A percentile compares a stretch with the other conserved stretches of the same genome.
These are phyloP conservation scores for Blastomyces percursus DNA, from an alignment of 2,329 filamentous ascomycete species.

Conservation along the genomic window DNA sequence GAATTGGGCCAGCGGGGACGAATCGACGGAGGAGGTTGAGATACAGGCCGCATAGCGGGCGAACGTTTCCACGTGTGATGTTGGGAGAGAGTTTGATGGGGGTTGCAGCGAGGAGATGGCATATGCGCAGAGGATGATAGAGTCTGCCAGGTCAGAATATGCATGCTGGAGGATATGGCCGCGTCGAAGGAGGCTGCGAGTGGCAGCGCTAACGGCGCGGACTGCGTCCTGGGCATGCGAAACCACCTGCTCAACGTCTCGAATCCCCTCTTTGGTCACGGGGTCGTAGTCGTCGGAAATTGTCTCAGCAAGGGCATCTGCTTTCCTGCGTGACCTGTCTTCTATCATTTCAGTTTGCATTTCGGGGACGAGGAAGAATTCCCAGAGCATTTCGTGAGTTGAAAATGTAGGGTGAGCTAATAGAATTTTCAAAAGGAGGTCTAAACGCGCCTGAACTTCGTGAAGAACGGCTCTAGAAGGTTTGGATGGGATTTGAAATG, in stretches of 20 bases:
- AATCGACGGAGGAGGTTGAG: conserved; percentile 52
- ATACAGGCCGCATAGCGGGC: conserved; percentile 57
- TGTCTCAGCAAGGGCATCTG: conserved; percentile 68
- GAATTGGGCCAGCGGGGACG: conserved; percentile 60
- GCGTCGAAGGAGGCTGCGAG: conserved; percentile 68
- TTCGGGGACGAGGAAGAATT: conserved; percentile 95
- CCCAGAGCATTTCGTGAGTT: conserved; percentile 96
- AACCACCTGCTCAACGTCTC: conserved; percentile 87
- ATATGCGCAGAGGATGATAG: conserved; percentile 33
- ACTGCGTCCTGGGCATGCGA: conserved; percentile 85
- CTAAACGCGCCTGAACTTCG: conserved; percentile 75
- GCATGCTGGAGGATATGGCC: conserved; percentile 62
- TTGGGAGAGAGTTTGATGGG: conserved; percentile 53
- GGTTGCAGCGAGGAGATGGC: conserved; percentile 41
- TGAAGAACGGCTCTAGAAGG: conserved; percentile 78
- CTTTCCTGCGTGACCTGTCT: conserved; percentile 76
- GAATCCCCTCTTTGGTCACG: conserved; percentile 56
- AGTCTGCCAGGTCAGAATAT: conserved; percentile 38
- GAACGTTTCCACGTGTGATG: conserved; percentile 57
- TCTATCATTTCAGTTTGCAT: conserved; percentile 83
- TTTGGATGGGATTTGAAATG: conserved; percentile 86
- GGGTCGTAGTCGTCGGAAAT: conserved; percentile 83
- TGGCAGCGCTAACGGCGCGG: conserved; percentile 70
- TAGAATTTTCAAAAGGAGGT: conserved; percentile 79
- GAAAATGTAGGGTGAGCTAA: conserved; percentile 84